Evolutionary conservation across 2,329 filamentous ascomycete species (phyloP).

Genomic region (Davidsoniella neocaledoniae): DNA sequence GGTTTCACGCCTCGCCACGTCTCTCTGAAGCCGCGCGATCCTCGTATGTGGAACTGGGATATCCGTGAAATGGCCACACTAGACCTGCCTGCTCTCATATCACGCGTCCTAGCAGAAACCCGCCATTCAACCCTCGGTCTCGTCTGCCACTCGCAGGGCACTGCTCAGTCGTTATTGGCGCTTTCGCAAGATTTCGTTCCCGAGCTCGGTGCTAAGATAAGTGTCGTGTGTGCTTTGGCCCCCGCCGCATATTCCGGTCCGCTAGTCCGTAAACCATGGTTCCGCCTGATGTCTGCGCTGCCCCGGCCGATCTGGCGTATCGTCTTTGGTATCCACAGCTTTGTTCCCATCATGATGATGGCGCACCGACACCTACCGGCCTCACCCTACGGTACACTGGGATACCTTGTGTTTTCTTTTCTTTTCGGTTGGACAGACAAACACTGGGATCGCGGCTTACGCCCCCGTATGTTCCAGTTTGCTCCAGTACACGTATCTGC

Average conservation of each 20-base stretch:
- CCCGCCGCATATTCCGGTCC: slow-evolving; percentile 83
- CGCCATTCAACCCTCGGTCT: slow-evolving; percentile 40
- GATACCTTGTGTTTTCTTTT: slow-evolving; percentile 79
- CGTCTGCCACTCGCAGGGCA: slow-evolving; percentile 80
- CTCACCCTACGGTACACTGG: slow-evolving; percentile 58
- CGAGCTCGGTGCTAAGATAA: slow-evolving; percentile 64
- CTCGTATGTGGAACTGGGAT: slow-evolving; percentile 94
- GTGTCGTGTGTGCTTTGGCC: slow-evolving; percentile 78
- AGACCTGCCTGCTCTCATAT: slow-evolving; percentile 67
- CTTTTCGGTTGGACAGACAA: slow-evolving; percentile 76
- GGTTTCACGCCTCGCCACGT: slow-evolving; percentile 67
- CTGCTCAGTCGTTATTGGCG: slow-evolving; percentile 73
- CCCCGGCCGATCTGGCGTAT: slow-evolving; percentile 53
- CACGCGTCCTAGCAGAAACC: slow-evolving; percentile 65
- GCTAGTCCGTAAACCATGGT: slow-evolving; percentile 71
- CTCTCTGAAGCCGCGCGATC: slow-evolving; percentile 54
- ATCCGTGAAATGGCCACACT: slow-evolving; percentile 86
- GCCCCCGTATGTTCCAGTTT: slow-evolving; percentile 79
- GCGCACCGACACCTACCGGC: slow-evolving; percentile 55
- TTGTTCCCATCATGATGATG: slow-evolving; percentile 85
- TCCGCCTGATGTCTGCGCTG: slow-evolving; percentile 58
- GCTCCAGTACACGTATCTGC: slow-evolving; percentile 78
- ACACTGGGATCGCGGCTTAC: slow-evolving; percentile 67
- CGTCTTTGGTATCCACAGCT: slow-evolving; percentile 81
- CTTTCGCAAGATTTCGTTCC: slow-evolving; percentile 81